These are phyloP conservation scores for Auriscalpium microsporum DNA, from an alignment of 768 basidiomycete genomes.

Conservation along the genomic window DNA sequence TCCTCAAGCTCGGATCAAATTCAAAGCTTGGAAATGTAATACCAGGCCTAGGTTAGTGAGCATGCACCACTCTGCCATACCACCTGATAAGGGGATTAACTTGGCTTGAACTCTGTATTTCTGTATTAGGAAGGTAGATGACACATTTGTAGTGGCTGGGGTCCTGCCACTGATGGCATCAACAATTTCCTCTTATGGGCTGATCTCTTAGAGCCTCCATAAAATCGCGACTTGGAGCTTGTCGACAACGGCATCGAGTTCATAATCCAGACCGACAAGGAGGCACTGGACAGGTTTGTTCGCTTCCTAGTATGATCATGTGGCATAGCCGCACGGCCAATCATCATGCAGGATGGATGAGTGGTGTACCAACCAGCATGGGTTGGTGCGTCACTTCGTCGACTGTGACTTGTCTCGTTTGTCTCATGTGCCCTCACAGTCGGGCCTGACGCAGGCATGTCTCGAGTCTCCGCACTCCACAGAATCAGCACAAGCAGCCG, in stretches of 20 bases:
- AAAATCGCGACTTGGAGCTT: slow-evolving; percentile 65
- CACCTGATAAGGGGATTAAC: too few relatives aligned
- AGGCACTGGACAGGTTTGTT: slow-evolving; percentile 56
- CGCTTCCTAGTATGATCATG: background rate
- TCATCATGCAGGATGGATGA: slow-evolving; percentile 58
- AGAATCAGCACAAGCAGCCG: slow-evolving; percentile 48
- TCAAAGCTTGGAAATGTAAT: too few relatives aligned
- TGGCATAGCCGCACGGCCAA: background rate
- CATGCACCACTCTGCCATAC: too few relatives aligned
- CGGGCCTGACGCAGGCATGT: slow-evolving; percentile 78
- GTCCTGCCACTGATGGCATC: too few relatives aligned
- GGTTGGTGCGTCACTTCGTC: slow-evolving; percentile 37
- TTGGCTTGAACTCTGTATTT: too few relatives aligned
- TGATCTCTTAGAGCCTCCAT: too few relatives aligned
- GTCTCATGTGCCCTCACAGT: slow-evolving; percentile 32
- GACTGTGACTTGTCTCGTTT: background rate
- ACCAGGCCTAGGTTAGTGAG: too few relatives aligned
- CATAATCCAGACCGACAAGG: slow-evolving; percentile 67
- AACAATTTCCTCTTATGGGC: too few relatives aligned
- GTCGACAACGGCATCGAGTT: slow-evolving; percentile 78
- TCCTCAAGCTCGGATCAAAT: too few relatives aligned
- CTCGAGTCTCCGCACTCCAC: slow-evolving; percentile 58
- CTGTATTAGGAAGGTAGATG: too few relatives aligned
- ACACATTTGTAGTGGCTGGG: too few relatives aligned
- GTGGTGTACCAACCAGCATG: slow-evolving; percentile 85